phyloP scores from a whole-genome alignment of 106 monocot species.

The Phalaenopsis equestris region DNA sequence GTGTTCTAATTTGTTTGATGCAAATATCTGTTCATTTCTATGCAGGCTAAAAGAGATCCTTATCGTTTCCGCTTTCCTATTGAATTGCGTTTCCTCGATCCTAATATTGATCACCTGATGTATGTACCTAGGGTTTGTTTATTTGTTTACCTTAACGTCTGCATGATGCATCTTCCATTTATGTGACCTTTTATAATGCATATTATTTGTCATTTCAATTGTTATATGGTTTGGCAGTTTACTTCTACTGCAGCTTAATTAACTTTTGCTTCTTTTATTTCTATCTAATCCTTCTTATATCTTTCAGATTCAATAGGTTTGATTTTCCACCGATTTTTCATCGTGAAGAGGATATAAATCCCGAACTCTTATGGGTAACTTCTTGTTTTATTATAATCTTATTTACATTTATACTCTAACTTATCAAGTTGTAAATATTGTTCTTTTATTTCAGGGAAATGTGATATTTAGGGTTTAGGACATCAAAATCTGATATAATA shows the following conservation, averaged over 20 bases:
- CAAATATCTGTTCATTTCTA: slow-evolving; percentile 6
- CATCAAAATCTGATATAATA: not conserved
- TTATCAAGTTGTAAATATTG: not conserved
- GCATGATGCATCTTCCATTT: not conserved
- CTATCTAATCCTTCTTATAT: slow-evolving; percentile 7
- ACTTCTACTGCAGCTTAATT: not conserved
- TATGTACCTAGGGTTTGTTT: slow-evolving; percentile 19
- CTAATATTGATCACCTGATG: slow-evolving; percentile 98
- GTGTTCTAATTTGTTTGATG: slow-evolving; percentile 3
- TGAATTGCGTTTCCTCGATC: slow-evolving; percentile 90
- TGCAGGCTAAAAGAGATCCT: slow-evolving; percentile 96
- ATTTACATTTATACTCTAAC: not conserved
- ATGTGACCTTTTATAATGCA: not conserved
- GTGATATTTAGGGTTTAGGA: not conserved
- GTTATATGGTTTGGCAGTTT: not conserved
- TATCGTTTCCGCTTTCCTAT: slow-evolving; percentile 91
- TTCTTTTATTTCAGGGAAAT: not conserved
- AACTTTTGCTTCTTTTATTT: not conserved
- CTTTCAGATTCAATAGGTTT: slow-evolving; percentile 87
- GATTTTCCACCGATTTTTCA: slow-evolving; percentile 97
- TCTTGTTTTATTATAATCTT: not conserved
- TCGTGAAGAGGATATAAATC: slow-evolving; percentile 83
- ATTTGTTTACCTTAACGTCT: not conserved
- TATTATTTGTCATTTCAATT: not conserved
- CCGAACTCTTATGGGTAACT: slow-evolving; percentile 71